Evolutionary conservation across 768 basidiomycete species (phyloP), one percentile per base, ranked within the genome.

Genomic region (Auricularia sp.): DNA sequence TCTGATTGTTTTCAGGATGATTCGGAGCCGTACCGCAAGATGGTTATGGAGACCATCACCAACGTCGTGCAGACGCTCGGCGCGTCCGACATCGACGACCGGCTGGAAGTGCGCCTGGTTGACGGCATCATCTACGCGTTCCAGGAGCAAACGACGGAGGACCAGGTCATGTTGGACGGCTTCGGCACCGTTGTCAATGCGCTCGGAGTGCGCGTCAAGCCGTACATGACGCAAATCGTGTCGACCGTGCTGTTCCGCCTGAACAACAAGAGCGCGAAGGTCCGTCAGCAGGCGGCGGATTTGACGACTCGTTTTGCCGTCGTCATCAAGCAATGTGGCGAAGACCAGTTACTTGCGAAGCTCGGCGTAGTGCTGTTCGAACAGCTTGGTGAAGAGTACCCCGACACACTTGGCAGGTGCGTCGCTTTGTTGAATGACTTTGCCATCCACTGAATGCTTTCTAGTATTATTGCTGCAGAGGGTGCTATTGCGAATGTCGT

Each of bases 11-110:
- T 29, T 18, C 36, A 70, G 70, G 88, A 91, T 71, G 89, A 90
- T 73, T 87, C 88, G 14, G 91, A 93, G 75, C 91, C 91, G 3
- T 93, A 92, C 77, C 80, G 94, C 68, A 98, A 98, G 83, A 99
- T 99, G 97, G 94, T 97, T 60, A 99, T 99, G 97, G 97, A 99
- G 78, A 98, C 97, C 0, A 97, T 98, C 69, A 98, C 93, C 23
- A 96, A 97, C 74, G 97, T 99, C 59, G 82, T 99, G 61, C 87
- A 88, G 16, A 90, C 88, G 5, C 84, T 96, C 1, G 95, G 97
- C 61, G 95, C 96, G n/a, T 91, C 96, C 0, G 96, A 98, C 72
- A 90, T 98, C 61, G 97, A 98, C 71, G 96, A 98, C 76, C 83
- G 95, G 63, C 81, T 99, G 53, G 96, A 99, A 76, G 86, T 95